Evolutionary conservation across 164 flowering plant species (phyloP).

Genomic region (Warburgia ugandensis): DNA sequence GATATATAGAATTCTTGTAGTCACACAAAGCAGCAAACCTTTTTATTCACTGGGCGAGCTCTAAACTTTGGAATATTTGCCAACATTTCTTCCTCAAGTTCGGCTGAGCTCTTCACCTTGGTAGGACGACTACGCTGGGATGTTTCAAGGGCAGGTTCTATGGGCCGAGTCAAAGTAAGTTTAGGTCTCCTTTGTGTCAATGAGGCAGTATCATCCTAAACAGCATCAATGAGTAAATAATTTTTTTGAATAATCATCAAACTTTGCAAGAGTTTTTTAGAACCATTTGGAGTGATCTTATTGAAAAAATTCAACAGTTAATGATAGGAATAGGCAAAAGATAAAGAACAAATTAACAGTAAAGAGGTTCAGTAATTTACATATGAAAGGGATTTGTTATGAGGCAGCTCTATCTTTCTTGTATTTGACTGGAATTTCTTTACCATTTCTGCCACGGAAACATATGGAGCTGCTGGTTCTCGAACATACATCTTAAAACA

Average conservation of each 20-base stretch:
- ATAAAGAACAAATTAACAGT: background rate
- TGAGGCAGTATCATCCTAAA: slow-evolving; percentile 34
- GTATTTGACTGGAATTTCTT: slow-evolving; percentile 73
- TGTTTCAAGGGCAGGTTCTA: slow-evolving; percentile 82
- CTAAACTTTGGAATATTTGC: slow-evolving; percentile 91
- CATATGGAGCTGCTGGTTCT: slow-evolving; percentile 52
- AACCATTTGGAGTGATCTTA: too few species aligned
- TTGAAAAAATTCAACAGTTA: too few species aligned
- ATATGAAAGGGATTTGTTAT: slow-evolving; percentile 36
- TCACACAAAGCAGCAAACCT: too few species aligned
- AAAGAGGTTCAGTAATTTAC: slow-evolving; percentile 26
- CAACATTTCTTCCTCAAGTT: slow-evolving; percentile 94
- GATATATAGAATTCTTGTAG: too few species aligned
- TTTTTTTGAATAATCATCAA: background rate
- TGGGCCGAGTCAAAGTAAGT: slow-evolving; percentile 77
- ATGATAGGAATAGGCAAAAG: too few species aligned
- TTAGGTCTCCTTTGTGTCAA: slow-evolving; percentile 40
- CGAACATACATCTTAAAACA: slow-evolving; percentile 52
- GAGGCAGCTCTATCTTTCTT: slow-evolving; percentile 43
- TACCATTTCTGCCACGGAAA: slow-evolving; percentile 84
- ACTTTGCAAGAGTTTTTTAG: too few species aligned
- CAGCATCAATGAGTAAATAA: background rate
- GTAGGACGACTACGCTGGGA: slow-evolving; percentile 59
- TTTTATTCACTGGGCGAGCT: slow-evolving; percentile 87
- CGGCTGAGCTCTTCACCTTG: slow-evolving; percentile 73